A percentile compares a stretch with the other conserved stretches of the same genome.
phyloP scores from a whole-genome alignment of 2,329 filamentous ascomycete species.

The Fusarium bactridioides region DNA sequence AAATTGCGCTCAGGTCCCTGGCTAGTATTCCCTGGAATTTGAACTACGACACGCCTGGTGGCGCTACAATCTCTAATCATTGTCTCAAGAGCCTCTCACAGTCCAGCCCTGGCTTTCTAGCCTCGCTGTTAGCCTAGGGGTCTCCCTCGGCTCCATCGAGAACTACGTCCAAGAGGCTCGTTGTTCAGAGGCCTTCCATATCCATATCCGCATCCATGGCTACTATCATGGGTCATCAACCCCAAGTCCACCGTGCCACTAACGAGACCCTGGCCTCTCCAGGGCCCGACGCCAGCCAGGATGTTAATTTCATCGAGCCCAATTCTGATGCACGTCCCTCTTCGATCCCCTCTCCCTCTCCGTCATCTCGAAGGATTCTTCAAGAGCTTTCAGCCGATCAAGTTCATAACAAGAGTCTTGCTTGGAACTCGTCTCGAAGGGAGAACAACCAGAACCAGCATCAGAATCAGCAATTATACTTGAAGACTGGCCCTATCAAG shows the following conservation, averaged over 20 bases:
- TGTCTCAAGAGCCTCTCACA: slow-evolving; percentile 27
- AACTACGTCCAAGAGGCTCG: neutral
- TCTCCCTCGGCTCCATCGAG: slow-evolving; percentile 16
- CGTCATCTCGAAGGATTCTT: slow-evolving; percentile 33
- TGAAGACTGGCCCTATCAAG: slow-evolving; percentile 24
- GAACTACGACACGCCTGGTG: slow-evolving; percentile 25
- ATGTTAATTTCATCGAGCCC: slow-evolving; percentile 29
- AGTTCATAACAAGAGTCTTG: slow-evolving; percentile 38
- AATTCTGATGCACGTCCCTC: slow-evolving; percentile 20
- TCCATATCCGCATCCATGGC: slow-evolving; percentile 13
- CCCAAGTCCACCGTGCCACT: slow-evolving; percentile 33
- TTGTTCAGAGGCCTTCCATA: neutral
- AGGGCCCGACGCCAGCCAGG: slow-evolving; percentile 19
- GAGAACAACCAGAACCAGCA: neutral
- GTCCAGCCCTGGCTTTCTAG: slow-evolving; percentile 10
- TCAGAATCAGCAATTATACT: neutral
- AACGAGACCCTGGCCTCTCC: slow-evolving; percentile 17
- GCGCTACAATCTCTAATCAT: slow-evolving; percentile 28
- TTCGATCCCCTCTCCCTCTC: slow-evolving; percentile 30
- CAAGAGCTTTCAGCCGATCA: slow-evolving; percentile 41
- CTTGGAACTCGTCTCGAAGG: slow-evolving; percentile 8
- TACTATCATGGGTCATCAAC: slow-evolving; percentile 29
- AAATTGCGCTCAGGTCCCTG: slow-evolving; percentile 39
- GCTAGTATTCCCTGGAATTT: slow-evolving; percentile 25
- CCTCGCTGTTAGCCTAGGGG: slow-evolving; percentile 10